Conservation (phyloP, 2,329 filamentous ascomycete species). For the Neopestalotiopsis clavispora region DNA sequence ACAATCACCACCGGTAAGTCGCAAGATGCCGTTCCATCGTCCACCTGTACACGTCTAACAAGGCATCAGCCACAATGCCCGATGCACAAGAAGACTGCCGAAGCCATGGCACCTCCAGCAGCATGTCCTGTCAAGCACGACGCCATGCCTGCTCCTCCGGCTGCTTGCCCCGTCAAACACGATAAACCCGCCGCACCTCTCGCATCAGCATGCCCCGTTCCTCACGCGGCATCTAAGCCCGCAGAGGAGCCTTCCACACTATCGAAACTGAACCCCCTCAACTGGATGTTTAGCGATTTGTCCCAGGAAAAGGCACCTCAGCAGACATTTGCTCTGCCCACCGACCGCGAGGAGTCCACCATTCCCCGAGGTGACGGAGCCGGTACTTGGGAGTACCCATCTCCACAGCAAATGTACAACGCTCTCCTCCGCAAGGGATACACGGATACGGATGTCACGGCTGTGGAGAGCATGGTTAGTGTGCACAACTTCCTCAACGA, state of each 20-base stretch:
- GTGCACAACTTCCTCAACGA: slow-evolving; percentile 99
- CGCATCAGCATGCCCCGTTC: slow-evolving; percentile 50
- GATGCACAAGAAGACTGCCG: slow-evolving; percentile 58
- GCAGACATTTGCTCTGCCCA: slow-evolving; percentile 76
- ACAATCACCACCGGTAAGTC: slow-evolving; percentile 46
- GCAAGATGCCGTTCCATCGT: background rate
- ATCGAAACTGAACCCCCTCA: slow-evolving; percentile 71
- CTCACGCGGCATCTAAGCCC: slow-evolving; percentile 41
- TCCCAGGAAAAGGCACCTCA: slow-evolving; percentile 78
- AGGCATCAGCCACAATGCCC: slow-evolving; percentile 54
- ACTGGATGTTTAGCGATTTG: slow-evolving; percentile 92
- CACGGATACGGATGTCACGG: slow-evolving; percentile 89
- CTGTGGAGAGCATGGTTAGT: slow-evolving; percentile 95
- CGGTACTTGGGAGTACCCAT: slow-evolving; percentile 96
- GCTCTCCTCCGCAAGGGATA: slow-evolving; percentile 95
- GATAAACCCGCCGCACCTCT: slow-evolving; percentile 27
- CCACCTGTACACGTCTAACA: slow-evolving; percentile 26
- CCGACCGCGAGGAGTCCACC: slow-evolving; percentile 81
- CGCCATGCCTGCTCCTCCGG: slow-evolving; percentile 26
- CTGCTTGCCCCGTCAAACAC: slow-evolving; percentile 38
- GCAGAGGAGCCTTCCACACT: slow-evolving; percentile 48
- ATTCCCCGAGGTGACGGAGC: slow-evolving; percentile 85
- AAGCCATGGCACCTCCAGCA: slow-evolving; percentile 45
- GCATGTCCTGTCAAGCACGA: slow-evolving; percentile 38
- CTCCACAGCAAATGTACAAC: slow-evolving; percentile 99